These are phyloP conservation scores for Musa schizocarpa DNA, from an alignment of 176 grass and related monocot genomes.

Conservation along the genomic window DNA sequence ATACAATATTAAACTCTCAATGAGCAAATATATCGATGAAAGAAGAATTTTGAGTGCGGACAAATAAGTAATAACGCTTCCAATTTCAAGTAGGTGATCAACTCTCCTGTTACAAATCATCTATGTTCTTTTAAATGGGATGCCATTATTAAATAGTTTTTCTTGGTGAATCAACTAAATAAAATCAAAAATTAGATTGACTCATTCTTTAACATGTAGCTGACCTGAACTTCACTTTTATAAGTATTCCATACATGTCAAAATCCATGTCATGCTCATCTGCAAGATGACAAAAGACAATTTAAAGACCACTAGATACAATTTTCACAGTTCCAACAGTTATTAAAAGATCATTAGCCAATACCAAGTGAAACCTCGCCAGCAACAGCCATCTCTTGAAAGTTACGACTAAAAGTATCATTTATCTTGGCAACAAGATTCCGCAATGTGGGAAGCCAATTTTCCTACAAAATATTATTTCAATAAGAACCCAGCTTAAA, in stretches of 20 bases:
- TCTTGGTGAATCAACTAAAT: neutral
- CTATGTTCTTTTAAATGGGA: neutral
- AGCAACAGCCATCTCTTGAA: constrained; percentile 99
- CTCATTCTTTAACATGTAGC: neutral
- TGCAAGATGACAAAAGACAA: constrained; percentile 28
- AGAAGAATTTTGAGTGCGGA: no score
- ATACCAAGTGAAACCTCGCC: constrained; percentile 93
- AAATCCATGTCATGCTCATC: constrained; percentile 88
- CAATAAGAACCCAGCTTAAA: constrained; percentile 13
- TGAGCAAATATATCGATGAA: no score
- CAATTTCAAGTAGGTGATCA: neutral
- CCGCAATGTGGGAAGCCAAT: constrained; percentile 78
- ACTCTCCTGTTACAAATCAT: neutral
- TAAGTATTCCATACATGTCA: constrained; percentile 78
- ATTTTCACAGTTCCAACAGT: neutral
- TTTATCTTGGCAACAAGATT: constrained; percentile 85
- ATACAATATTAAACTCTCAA: no score
- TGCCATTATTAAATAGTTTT: neutral
- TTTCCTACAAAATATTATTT: constrained; percentile 35
- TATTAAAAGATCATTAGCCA: constrained; percentile 1
- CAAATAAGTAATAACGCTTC: neutral
- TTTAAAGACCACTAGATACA: neutral
- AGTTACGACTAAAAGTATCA: constrained; percentile 75
- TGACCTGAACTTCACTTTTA: constrained; percentile 96
- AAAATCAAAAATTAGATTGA: neutral